A percentile compares a stretch with the other conserved stretches of the same genome.
Conservation (phyloP, 495 filamentous ascomycete genomes). For the Echria macrotheca region DNA sequence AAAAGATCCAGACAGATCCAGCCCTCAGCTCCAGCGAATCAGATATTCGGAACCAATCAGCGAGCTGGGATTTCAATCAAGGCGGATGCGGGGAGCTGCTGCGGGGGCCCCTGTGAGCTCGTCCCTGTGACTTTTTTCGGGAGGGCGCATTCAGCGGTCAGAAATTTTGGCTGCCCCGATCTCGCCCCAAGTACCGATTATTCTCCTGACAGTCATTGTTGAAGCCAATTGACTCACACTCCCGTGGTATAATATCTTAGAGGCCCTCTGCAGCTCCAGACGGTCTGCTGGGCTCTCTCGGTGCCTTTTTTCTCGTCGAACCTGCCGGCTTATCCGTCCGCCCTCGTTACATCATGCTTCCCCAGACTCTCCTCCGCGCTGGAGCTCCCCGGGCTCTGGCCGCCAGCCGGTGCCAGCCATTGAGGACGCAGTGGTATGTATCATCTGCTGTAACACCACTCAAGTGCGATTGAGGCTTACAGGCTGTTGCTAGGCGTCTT, state of each 20-base stretch:
- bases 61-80: slow-evolving; percentile 21
- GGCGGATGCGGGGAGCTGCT: slow-evolving; percentile 13
- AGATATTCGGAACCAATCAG: slow-evolving; percentile 21
- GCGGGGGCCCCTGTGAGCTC: slow-evolving; percentile 25
- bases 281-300: neutral
- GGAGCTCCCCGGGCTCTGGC: slow-evolving; percentile 38
- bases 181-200: slow-evolving; percentile 25
- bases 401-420: slow-evolving; percentile 26
- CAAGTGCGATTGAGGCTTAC: slow-evolving; percentile 1
- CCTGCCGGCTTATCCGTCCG: neutral
- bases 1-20: too few species aligned
- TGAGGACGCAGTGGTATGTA: slow-evolving; percentile 37
- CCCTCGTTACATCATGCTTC: slow-evolving; percentile 27
- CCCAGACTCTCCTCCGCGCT: slow-evolving; percentile 33
- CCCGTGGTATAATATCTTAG: neutral
- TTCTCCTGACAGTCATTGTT: slow-evolving; percentile 2
- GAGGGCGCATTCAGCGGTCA: slow-evolving; percentile 14
- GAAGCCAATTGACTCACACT: slow-evolving; percentile 14
- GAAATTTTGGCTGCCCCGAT: slow-evolving; percentile 26
- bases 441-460: neutral
- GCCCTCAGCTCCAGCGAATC: too few species aligned
- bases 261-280: neutral
- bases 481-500: slow-evolving; percentile 28
- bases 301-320: neutral
- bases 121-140: slow-evolving; percentile 23